Evolutionary conservation across 1,139 yeast species (phyloP).

Genomic region (Komagataea norvegica): DNA sequence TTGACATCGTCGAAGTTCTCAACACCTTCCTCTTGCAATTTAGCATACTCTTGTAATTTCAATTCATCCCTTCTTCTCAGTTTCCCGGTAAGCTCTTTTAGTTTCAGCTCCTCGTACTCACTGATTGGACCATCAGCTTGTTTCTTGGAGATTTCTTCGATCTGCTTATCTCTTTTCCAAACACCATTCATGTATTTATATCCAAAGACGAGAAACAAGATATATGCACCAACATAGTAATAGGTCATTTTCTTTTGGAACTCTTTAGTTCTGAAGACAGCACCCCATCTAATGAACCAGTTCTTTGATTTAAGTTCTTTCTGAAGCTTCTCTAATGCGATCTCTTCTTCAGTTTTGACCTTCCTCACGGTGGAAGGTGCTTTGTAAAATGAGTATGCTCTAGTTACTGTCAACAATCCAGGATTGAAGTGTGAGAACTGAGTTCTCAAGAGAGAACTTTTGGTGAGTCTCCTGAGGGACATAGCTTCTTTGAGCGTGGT

Average conservation of each 20-base stretch:
- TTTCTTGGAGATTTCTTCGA: slow-evolving; percentile 39
- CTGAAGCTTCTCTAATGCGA: slow-evolving; percentile 30
- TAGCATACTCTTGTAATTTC: slow-evolving; percentile 47
- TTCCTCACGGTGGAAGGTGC: slow-evolving; percentile 25
- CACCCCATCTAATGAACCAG: slow-evolving; percentile 41
- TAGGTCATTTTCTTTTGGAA: slow-evolving; percentile 45
- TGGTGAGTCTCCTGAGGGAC: not conserved
- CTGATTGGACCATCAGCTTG: slow-evolving; percentile 34
- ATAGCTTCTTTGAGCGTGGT: not conserved
- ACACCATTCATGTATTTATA: slow-evolving; percentile 64
- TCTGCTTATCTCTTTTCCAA: slow-evolving; percentile 60
- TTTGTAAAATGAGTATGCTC: slow-evolving; percentile 17
- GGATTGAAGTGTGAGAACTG: not conserved
- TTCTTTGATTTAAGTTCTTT: slow-evolving; percentile 30
- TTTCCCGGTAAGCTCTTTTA: slow-evolving; percentile 44
- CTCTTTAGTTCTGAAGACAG: slow-evolving; percentile 38
- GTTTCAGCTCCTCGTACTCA: slow-evolving; percentile 60
- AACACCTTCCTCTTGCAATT: slow-evolving; percentile 45
- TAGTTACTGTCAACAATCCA: not conserved
- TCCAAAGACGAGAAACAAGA: slow-evolving; percentile 52
- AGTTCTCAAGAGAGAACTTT: not conserved
- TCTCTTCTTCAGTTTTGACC: slow-evolving; percentile 28
- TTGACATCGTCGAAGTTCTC: slow-evolving; percentile 34
- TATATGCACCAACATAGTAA: slow-evolving; percentile 56
- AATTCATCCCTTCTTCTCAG: slow-evolving; percentile 53